Conservation (phyloP, 2,329 filamentous ascomycete genomes). For the Fusarium pseudograminearum region DNA sequence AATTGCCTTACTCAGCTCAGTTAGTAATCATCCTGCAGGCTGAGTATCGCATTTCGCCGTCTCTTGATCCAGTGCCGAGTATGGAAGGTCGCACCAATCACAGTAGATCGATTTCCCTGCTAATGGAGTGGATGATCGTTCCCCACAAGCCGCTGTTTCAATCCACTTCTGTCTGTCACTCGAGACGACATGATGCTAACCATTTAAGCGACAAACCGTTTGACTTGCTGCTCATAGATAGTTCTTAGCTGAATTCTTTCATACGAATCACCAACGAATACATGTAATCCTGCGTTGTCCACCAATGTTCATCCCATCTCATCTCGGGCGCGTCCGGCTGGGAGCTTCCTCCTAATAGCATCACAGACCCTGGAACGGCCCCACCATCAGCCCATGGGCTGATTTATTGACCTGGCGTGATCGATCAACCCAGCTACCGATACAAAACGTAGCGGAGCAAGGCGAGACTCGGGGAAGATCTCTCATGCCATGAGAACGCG, state of each 20-base stretch:
- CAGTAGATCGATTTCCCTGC: constrained; percentile 7
- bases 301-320: background rate
- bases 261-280: background rate
- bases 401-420: constrained; percentile 49
- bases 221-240: too few species aligned
- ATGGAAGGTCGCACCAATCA: constrained; percentile 28
- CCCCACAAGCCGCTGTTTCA: constrained; percentile 25
- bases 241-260: too few species aligned
- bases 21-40: background rate
- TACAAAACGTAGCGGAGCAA: constrained; percentile 42
- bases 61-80: constrained; percentile 2
- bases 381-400: constrained; percentile 49
- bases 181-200: constrained; percentile 25
- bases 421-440: constrained; percentile 39
- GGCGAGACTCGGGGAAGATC: constrained; percentile 46
- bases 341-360: constrained; percentile 34
- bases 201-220: background rate
- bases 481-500: constrained; percentile 29
- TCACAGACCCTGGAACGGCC: constrained; percentile 42
- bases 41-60: constrained; percentile 17
- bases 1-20: too few species aligned
- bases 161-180: constrained; percentile 26
- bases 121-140: constrained; percentile 8
- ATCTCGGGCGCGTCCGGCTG: constrained; percentile 46
- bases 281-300: background rate